Evolutionary conservation across 2,329 filamentous ascomycete genomes (phyloP), one percentile per base, ranked within the genome.

Genomic region (Septoria petroselini): DNA sequence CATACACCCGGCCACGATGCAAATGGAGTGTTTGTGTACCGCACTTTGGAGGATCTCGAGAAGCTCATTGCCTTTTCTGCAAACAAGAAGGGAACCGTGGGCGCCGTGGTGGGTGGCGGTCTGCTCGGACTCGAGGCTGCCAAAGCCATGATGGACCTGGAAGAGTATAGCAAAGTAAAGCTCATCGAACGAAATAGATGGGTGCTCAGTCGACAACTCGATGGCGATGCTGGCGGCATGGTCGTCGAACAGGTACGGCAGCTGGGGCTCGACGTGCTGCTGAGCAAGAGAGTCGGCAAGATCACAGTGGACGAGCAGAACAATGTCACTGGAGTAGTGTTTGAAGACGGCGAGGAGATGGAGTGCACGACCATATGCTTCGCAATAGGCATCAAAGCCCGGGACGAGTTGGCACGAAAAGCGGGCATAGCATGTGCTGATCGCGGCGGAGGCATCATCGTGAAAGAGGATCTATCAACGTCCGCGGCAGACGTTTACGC

Each of bases 101-200:
- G 86, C 0, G 79, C 83, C 3, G 88, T 93, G 0, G 86, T 95
- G 3, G 90, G 90, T 18, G 90, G 90, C 44, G 90, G 90, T 1
- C 70, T 96, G 18, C 76, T 95, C 0, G 90, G 90, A 0, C 78
- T 96, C 0, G 90, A 95, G 71, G 90, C 90, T 2, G 90, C 88
- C 27, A 93, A 95, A 62, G 90, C 90, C 1, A 90, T 95, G 87
- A 84, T 91, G 73, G 89, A 95, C 64, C 73, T 95, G 7, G 78
- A 86, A 59, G 80, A 83, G 43, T 94, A 86, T 63, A 75, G 78
- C 9, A 80, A 82, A 50, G 85, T 95, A 43, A 86, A 83, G 58
- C 73, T 95, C 7, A 82, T 95, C 43, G 91, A 95, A 68, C 78
- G 88, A 44, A 91, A 90, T 63, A 71, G 79, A 59, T 95, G 88